A percentile compares a stretch with the other conserved stretches of the same genome.
Conservation (phyloP, 2,329 filamentous ascomycete genomes). For the Botrytis medusae region DNA sequence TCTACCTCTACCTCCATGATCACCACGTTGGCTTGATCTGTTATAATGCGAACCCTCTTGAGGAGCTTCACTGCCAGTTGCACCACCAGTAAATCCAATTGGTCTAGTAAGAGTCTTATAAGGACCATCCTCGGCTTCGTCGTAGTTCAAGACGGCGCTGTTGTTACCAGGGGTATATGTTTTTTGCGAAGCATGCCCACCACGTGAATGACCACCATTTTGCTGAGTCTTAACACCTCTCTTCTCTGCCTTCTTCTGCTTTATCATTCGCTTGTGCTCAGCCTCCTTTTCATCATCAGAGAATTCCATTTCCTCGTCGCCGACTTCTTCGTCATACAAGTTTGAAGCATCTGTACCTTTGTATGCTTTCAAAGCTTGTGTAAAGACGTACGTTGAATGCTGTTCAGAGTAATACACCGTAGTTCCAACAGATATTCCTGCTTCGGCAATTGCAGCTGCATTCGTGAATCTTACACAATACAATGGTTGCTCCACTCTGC, state of each 20-base stretch:
- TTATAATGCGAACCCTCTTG: slow-evolving; percentile 39
- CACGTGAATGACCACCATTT: slow-evolving; percentile 41
- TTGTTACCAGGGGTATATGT: slow-evolving; percentile 40
- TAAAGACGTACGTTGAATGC: slow-evolving; percentile 84
- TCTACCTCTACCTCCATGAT: slow-evolving; percentile 30
- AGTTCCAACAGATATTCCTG: slow-evolving; percentile 66
- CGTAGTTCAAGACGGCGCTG: slow-evolving; percentile 58
- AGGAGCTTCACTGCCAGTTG: slow-evolving; percentile 44
- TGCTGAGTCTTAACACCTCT: slow-evolving; percentile 51
- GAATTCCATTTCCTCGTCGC: slow-evolving; percentile 86
- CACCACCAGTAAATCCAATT: slow-evolving; percentile 52
- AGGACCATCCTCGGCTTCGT: slow-evolving; percentile 66
- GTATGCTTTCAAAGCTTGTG: slow-evolving; percentile 70
- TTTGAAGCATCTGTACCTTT: slow-evolving; percentile 96
- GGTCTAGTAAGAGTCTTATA: slow-evolving; percentile 73
- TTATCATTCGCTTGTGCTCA: slow-evolving; percentile 69
- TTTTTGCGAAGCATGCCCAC: slow-evolving; percentile 41
- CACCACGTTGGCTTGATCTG: slow-evolving; percentile 29
- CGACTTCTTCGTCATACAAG: slow-evolving; percentile 87
- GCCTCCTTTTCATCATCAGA: slow-evolving; percentile 95
- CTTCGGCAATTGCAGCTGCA: slow-evolving; percentile 63
- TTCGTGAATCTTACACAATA: slow-evolving; percentile 80
- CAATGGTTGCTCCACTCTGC: slow-evolving; percentile 79
- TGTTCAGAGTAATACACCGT: slow-evolving; percentile 76
- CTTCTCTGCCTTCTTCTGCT: slow-evolving; percentile 64